Evolutionary conservation across 768 basidiomycete species (phyloP), one percentile per base, ranked within the genome.

Genomic region (Russula vinacea): DNA sequence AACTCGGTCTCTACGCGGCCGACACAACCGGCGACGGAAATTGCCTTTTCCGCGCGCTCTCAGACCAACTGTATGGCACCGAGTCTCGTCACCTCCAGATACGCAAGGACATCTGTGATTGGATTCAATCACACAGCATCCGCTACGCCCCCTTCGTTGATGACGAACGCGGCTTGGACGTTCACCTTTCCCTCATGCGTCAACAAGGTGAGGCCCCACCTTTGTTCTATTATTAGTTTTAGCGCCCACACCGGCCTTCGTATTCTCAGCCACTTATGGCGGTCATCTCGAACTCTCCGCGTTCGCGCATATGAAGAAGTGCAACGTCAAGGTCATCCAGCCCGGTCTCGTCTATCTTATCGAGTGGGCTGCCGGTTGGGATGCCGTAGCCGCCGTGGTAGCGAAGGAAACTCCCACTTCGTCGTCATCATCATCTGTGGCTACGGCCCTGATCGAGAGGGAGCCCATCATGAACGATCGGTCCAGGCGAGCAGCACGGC

Each of bases 251-350:
- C 56, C 9, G 40, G 19, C 26, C 26, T 42, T 37, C 58, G 42
- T 70, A 37, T 42, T 42, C 62, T 59, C 69, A 89, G 90, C 84
- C 33, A 95, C 94, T 2, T 96, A 95, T 65, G 94, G 94, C 47
- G 93, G 93, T 1, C 92, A 97, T 74, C 84, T 97, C 70, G 94
- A 97, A 74, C 80, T 97, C n/a, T 90, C 89, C 19, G 92, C 92
- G 0, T 96, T 94, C 73, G 88, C 94, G 4, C 90, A 94, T 69
- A 83, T 92, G 78, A 81, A 81, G 55, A 78, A 79, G 60, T 80
- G 88, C 35, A 83, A 92, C 70, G 88, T 97, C 74, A 96, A 96
- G 77, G 92, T 97, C 62, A 84, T 95, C 58, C 94, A 96, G 71
- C 94, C 94, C 0, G 92, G 90, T 2, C 80, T 97, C 39, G 89